phyloP scores from a whole-genome alignment of 805 yeast species.

The Brettanomyces sp. region DNA sequence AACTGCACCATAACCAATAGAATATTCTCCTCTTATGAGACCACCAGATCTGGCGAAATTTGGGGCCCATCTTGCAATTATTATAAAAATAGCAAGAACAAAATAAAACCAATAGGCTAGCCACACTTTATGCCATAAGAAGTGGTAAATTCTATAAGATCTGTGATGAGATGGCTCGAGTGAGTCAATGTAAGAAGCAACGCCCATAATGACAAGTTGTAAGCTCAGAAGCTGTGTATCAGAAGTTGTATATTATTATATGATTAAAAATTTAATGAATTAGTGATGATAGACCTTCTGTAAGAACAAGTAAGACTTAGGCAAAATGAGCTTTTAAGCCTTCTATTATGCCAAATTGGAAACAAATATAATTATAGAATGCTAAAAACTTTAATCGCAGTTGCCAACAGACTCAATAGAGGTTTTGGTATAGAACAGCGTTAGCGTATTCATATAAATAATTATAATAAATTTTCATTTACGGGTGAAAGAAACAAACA shows the following conservation, averaged over 20 bases:
- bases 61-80: constrained; percentile 71
- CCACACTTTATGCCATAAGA: constrained; percentile 10
- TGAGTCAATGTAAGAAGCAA: constrained; percentile 3
- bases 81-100: constrained; percentile 60
- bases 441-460: too few relatives aligned
- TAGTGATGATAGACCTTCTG: too few relatives aligned
- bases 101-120: constrained; percentile 68
- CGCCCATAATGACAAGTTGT: neutral
- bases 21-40: constrained; percentile 58
- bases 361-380: too few relatives aligned
- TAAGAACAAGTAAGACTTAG: too few relatives aligned
- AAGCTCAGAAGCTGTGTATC: neutral
- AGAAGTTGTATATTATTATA: neutral
- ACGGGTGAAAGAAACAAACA: too few relatives aligned
- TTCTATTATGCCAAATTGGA: too few relatives aligned
- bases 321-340: neutral
- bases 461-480: too few relatives aligned
- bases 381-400: too few relatives aligned
- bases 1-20: constrained; percentile 80
- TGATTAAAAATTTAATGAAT: too few relatives aligned
- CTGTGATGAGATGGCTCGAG: constrained; percentile 6
- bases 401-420: too few relatives aligned
- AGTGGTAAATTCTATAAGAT: constrained; percentile 2
- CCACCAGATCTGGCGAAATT: constrained; percentile 82
- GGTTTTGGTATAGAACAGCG: too few relatives aligned